Conservation (phyloP, 2,329 filamentous ascomycete species). For the Penicillium paneum region DNA sequence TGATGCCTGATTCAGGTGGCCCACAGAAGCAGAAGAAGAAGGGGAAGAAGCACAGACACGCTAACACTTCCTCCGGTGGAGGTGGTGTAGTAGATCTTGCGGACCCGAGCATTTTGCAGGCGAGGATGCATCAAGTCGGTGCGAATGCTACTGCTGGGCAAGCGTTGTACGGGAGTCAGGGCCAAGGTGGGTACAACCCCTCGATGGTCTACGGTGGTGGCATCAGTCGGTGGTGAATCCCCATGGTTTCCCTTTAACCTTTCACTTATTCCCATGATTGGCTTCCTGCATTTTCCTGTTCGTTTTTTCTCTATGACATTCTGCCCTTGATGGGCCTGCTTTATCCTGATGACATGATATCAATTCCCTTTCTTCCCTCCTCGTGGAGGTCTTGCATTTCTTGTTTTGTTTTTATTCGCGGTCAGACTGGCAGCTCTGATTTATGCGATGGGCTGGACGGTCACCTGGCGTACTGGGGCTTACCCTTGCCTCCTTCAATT, state of each 20-base stretch:
- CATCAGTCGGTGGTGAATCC: slow-evolving; percentile 64
- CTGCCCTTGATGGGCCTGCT: slow-evolving; percentile 21
- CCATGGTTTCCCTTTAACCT: slow-evolving; percentile 12
- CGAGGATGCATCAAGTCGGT: slow-evolving; percentile 89
- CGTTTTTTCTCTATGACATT: slow-evolving; percentile 18
- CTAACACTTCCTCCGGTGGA: slow-evolving; percentile 99
- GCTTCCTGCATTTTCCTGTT: slow-evolving; percentile 21
- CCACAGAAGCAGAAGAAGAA: slow-evolving; percentile 98
- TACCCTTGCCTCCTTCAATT: slow-evolving; percentile 20
- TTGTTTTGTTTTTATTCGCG: not conserved
- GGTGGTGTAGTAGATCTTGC: slow-evolving; percentile 99
- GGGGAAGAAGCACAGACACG: slow-evolving; percentile 99
- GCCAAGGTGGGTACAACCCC: slow-evolving; percentile 86
- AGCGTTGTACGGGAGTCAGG: slow-evolving; percentile 83
- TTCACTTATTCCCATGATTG: slow-evolving; percentile 21
- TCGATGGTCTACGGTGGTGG: slow-evolving; percentile 74
- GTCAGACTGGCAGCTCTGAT: slow-evolving; percentile 33
- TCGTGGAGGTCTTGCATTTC: slow-evolving; percentile 22
- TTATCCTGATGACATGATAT: slow-evolving; percentile 35
- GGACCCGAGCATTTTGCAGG: slow-evolving; percentile 99
- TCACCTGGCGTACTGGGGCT: slow-evolving; percentile 37
- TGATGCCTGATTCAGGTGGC: slow-evolving; percentile 78
- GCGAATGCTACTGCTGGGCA: slow-evolving; percentile 70
- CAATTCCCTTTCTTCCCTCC: slow-evolving; percentile 25
- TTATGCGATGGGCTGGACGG: slow-evolving; percentile 32